Evolutionary conservation across 176 grass and related monocot genomes (phyloP), one percentile per base, ranked within the genome.

Genomic region (Rhipidocladum racemiflorum): DNA sequence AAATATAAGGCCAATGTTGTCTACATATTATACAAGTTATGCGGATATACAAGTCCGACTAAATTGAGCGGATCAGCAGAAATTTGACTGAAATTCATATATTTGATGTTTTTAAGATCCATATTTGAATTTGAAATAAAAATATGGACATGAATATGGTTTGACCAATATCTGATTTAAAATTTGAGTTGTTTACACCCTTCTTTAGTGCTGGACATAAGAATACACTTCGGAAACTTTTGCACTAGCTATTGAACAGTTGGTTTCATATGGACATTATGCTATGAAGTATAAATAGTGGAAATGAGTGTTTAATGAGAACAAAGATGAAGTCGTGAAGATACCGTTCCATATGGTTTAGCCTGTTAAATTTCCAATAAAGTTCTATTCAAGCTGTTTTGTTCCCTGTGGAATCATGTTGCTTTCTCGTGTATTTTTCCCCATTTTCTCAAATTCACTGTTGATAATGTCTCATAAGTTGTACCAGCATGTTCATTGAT

Each of bases 191-290:
- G 20, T n/a, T 50, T 25, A 18, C 44, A 64, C 44, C 29, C 68
- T 62, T 73, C 13, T 1, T 66, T 84, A 24, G 46, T 36, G 72
- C 4, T 35, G 2, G 44, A 24, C 20, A 27, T 27, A 53, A 39
- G 23, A 21, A 40, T 76, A 50, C 39, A 4, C 23, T 76, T 18
- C 7, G 23, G 42, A 75, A 61, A 36, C 62, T 72, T 66, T 46
- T 46, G 24, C 45, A 18, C 30, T 75, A 85, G 18, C 24, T 80
- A 76, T 75, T 48, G 49, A 18, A 46, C 12, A 27, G 12, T 35
- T 81, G 34, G 17, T 82, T 87, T 75, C 6, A 14, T 70, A 76
- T 53, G n/a, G 39, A 74, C 68, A 74, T 42, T 50, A 35, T 24
- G 42, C 13, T 77, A 51, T 77, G 25, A 25, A 23, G 40, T 38